Percentiles rank a stretch among this genome's conserved stretches.
Evolutionary conservation across 805 yeast genomes (phyloP).

Genomic region (Myxozyma neotropica): DNA sequence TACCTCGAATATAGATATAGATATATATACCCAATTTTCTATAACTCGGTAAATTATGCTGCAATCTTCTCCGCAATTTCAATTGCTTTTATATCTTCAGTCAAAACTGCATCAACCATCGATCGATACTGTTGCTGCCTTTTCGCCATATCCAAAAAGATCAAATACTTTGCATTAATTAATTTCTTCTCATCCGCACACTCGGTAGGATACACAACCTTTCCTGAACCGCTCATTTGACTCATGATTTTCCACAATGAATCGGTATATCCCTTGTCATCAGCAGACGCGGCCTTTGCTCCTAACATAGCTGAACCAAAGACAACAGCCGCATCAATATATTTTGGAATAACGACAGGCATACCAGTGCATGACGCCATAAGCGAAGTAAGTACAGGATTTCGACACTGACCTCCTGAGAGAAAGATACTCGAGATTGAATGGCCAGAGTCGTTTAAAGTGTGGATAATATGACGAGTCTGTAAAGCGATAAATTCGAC

Average conservation of each 20-base stretch:
- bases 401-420: slow-evolving; percentile 97
- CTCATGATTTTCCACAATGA: slow-evolving; percentile 84
- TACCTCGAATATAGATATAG: background rate
- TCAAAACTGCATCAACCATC: slow-evolving; percentile 54
- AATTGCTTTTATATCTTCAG: background rate
- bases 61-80: slow-evolving; percentile 1
- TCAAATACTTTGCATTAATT: slow-evolving; percentile 75
- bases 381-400: slow-evolving; percentile 82
- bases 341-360: slow-evolving; percentile 89
- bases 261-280: slow-evolving; percentile 38
- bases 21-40: background rate
- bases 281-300: slow-evolving; percentile 83
- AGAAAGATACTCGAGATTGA: slow-evolving; percentile 72
- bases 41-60: too few species aligned
- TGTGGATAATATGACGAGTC: slow-evolving; percentile 90
- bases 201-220: slow-evolving; percentile 67
- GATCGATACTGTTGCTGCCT: slow-evolving; percentile 77
- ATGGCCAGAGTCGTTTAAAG: slow-evolving; percentile 82
- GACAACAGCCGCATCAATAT: slow-evolving; percentile 96
- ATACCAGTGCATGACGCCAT: slow-evolving; percentile 91
- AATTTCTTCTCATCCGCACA: slow-evolving; percentile 68
- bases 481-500: slow-evolving; percentile 98
- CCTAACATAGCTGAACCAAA: slow-evolving; percentile 95
- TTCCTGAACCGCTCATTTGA: slow-evolving; percentile 79
- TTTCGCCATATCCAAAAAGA: slow-evolving; percentile 84